These are phyloP conservation scores for Phyllostachys edulis DNA, from an alignment of 176 grass and related monocot species.

Conservation along the genomic window DNA sequence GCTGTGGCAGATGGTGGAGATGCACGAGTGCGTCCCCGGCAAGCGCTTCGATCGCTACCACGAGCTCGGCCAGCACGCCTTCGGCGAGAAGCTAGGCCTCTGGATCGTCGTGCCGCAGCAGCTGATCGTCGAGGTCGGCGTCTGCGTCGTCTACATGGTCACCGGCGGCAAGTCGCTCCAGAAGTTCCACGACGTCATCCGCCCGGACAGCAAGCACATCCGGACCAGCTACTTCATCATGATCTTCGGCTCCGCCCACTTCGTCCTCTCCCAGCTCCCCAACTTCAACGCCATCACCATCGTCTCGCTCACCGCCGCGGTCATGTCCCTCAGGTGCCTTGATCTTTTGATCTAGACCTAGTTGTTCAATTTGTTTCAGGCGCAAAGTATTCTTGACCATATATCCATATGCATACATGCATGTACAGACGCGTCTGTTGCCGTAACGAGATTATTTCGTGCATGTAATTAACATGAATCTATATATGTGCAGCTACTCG, in stretches of 20 bases:
- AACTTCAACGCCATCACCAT: constrained; percentile 69
- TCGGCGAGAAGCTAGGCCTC: constrained; percentile 58
- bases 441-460: too few species aligned
- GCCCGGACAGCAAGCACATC: not conserved
- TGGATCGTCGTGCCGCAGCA: constrained; percentile 75
- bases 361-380: too few species aligned
- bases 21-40: constrained; percentile 81
- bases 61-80: constrained; percentile 67
- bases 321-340: constrained; percentile 58
- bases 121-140: constrained; percentile 64
- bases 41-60: constrained; percentile 76
- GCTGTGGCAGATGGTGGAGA: constrained; percentile 98
- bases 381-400: too few species aligned
- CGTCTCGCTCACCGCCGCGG: constrained; percentile 57
- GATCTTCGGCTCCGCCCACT: constrained; percentile 49
- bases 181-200: constrained; percentile 47
- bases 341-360: too few species aligned
- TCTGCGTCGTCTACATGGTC: constrained; percentile 73
- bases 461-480: too few species aligned
- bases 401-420: too few species aligned
- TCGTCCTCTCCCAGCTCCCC: constrained; percentile 54
- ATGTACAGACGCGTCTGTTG: too few species aligned
- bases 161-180: constrained; percentile 67
- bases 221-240: constrained; percentile 50
- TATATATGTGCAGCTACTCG: constrained; percentile 39